These are phyloP conservation scores for Lepraria neglecta DNA, from an alignment of 495 filamentous ascomycete genomes.

Conservation along the genomic window DNA sequence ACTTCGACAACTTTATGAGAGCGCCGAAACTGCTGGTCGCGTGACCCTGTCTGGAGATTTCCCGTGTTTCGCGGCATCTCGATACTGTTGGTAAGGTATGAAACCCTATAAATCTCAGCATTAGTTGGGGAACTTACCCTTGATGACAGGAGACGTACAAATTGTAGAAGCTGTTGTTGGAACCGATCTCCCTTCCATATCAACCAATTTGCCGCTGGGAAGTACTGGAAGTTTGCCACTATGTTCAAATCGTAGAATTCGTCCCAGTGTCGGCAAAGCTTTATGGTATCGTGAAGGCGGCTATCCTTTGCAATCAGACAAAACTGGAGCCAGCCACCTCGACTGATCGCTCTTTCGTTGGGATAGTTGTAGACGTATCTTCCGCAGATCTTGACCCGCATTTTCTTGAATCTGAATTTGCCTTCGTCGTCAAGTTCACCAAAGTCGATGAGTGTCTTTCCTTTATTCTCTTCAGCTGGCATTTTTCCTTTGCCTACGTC, in stretches of 20 bases:
- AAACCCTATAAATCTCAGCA: conserved; percentile 34
- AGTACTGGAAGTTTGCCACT: conserved; percentile 44
- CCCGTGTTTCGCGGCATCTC: conserved; percentile 33
- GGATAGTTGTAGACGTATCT: conserved; percentile 50
- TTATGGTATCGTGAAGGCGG: conserved; percentile 40
- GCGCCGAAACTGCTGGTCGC: conserved; percentile 30
- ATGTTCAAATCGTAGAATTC: conserved; percentile 48
- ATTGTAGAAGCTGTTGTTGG: conserved; percentile 36
- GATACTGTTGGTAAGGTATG: conserved; percentile 39
- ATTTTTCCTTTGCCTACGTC: neutral
- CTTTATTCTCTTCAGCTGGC: conserved; percentile 6
- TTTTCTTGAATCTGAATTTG: conserved; percentile 29
- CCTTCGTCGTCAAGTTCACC: conserved; percentile 26
- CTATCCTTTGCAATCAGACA: conserved; percentile 49
- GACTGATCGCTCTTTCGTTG: conserved; percentile 45
- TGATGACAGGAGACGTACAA: conserved; percentile 28
- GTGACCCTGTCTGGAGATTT: conserved; percentile 30
- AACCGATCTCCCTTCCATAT: conserved; percentile 37
- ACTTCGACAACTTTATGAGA: conserved; percentile 37
- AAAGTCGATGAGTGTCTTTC: conserved; percentile 25
- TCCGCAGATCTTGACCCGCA: conserved; percentile 46
- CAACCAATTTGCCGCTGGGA: conserved; percentile 43
- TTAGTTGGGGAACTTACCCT: neutral
- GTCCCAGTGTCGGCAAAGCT: conserved; percentile 49
- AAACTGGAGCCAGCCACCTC: conserved; percentile 50